A percentile compares a stretch with the other conserved stretches of the same genome.
These are phyloP conservation scores for Aspergillus terreus DNA, from an alignment of 2,329 filamentous ascomycete genomes.

Conservation along the genomic window DNA sequence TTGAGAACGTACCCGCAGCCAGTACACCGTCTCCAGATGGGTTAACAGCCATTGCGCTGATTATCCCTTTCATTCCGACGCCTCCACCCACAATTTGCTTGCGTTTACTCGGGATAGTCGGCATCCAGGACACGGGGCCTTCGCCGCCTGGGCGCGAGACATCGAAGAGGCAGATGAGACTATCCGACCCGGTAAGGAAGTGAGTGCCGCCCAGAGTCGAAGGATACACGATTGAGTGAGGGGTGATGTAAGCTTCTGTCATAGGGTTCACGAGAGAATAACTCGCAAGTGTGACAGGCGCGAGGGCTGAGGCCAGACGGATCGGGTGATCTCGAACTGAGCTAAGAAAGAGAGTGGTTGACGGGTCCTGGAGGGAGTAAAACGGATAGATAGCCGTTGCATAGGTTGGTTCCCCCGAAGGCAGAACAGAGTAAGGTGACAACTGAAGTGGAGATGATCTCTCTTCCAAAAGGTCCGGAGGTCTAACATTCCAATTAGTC, in stretches of 20 bases:
- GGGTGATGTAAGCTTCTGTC: slow-evolving; percentile 55
- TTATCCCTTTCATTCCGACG: slow-evolving; percentile 53
- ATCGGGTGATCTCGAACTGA: slow-evolving; percentile 55
- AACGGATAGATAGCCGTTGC: slow-evolving; percentile 53
- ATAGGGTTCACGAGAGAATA: slow-evolving; percentile 54
- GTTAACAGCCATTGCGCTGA: slow-evolving; percentile 51
- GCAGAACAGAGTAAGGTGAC: slow-evolving; percentile 44
- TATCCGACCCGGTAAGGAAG: slow-evolving; percentile 57
- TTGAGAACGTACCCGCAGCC: slow-evolving; percentile 56
- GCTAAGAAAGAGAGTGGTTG: slow-evolving; percentile 49
- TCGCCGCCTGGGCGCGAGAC: slow-evolving; percentile 43
- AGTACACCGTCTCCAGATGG: slow-evolving; percentile 44
- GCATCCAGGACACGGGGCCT: slow-evolving; percentile 44
- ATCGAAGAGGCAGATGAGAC: slow-evolving; percentile 55
- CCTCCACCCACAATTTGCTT: slow-evolving; percentile 45
- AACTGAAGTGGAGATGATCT: slow-evolving; percentile 35
- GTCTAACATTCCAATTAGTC: slow-evolving; percentile 28
- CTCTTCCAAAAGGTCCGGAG: slow-evolving; percentile 46
- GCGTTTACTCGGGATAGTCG: slow-evolving; percentile 49
- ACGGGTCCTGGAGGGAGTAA: slow-evolving; percentile 50
- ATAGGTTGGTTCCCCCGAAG: slow-evolving; percentile 50
- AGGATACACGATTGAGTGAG: slow-evolving; percentile 54
- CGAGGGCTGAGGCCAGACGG: slow-evolving; percentile 53
- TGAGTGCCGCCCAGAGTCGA: slow-evolving; percentile 40
- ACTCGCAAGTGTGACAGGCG: slow-evolving; percentile 44